phyloP scores from a whole-genome alignment of 1,139 yeast species.

The Nakaseomyces bracarensis region DNA sequence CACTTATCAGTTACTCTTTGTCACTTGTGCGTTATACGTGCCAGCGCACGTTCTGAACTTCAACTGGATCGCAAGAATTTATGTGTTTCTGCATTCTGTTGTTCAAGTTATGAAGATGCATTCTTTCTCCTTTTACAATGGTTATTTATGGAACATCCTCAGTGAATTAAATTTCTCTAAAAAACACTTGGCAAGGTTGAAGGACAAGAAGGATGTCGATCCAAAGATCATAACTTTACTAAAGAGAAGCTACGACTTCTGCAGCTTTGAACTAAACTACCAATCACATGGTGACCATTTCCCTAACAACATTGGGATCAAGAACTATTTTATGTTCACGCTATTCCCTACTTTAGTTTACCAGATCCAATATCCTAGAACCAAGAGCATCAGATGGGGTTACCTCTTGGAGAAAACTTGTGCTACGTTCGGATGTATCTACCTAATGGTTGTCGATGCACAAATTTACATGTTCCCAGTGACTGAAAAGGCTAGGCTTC shows the following conservation, averaged over 20 bases:
- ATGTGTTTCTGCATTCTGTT: slow-evolving; percentile 66
- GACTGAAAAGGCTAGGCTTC: slow-evolving; percentile 46
- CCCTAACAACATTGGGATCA: slow-evolving; percentile 57
- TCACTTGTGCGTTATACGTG: slow-evolving; percentile 40
- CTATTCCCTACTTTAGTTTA: slow-evolving; percentile 82
- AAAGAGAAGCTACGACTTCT: slow-evolving; percentile 46
- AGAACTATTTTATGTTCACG: slow-evolving; percentile 59
- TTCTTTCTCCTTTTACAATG: slow-evolving; percentile 80
- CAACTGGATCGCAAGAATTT: slow-evolving; percentile 85
- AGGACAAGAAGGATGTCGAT: slow-evolving; percentile 13
- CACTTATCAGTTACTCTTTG: slow-evolving; percentile 43
- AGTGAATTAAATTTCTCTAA: slow-evolving; percentile 49
- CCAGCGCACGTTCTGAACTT: slow-evolving; percentile 43
- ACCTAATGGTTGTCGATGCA: slow-evolving; percentile 67
- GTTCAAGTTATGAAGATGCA: slow-evolving; percentile 90
- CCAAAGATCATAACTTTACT: slow-evolving; percentile 32
- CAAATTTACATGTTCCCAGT: slow-evolving; percentile 67
- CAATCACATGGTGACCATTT: slow-evolving; percentile 38
- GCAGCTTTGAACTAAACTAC: slow-evolving; percentile 51
- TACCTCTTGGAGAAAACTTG: slow-evolving; percentile 55
- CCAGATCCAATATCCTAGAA: slow-evolving; percentile 67
- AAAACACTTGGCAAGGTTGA: slow-evolving; percentile 24
- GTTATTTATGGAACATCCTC: slow-evolving; percentile 64
- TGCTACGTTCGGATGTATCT: slow-evolving; percentile 76
- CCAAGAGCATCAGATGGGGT: slow-evolving; percentile 51